Percentiles rank a stretch among this genome's conserved stretches.
Evolutionary conservation across 176 grass and related monocot genomes (phyloP).

Genomic region (Leersia perrieri): DNA sequence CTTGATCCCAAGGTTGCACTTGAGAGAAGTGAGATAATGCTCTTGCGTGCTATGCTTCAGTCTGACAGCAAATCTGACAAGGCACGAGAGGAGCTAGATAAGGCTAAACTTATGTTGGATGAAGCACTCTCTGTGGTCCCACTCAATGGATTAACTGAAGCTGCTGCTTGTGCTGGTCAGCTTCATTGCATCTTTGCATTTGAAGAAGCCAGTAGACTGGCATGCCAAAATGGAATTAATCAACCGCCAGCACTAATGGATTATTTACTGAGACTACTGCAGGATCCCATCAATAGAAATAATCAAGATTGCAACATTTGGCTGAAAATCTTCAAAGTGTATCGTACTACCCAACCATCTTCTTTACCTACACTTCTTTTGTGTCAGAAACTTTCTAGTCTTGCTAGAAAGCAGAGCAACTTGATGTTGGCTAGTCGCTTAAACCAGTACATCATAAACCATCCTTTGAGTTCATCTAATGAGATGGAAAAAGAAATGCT

Average conservation of each 20-base stretch:
- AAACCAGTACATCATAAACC: constrained; percentile 68
- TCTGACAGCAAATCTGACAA: constrained; percentile 47
- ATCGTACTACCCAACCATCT: constrained; percentile 58
- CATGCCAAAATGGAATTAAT: constrained; percentile 43
- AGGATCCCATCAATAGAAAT: constrained; percentile 44
- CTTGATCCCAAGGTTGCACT: constrained; percentile 87
- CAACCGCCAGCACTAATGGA: constrained; percentile 45
- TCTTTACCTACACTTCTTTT: constrained; percentile 74
- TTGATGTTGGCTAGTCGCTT: constrained; percentile 84
- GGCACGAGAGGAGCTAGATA: constrained; percentile 57
- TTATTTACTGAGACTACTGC: constrained; percentile 64
- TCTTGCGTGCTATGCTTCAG: constrained; percentile 84
- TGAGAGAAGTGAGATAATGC: constrained; percentile 97
- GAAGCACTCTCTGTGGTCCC: constrained; percentile 85
- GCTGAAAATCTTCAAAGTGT: constrained; percentile 87
- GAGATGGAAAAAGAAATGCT: constrained; percentile 58
- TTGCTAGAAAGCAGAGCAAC: constrained; percentile 86
- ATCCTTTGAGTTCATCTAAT: constrained; percentile 49
- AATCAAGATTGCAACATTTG: constrained; percentile 92
- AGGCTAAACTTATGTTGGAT: constrained; percentile 82
- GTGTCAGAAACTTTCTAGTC: constrained; percentile 69
- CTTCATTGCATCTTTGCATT: constrained; percentile 85
- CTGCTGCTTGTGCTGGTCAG: constrained; percentile 68
- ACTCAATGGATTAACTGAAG: constrained; percentile 72
- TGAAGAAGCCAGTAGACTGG: constrained; percentile 61